Conservation (phyloP, 1,284 basidiomycete species). For the Trichosporon sp. region DNA sequence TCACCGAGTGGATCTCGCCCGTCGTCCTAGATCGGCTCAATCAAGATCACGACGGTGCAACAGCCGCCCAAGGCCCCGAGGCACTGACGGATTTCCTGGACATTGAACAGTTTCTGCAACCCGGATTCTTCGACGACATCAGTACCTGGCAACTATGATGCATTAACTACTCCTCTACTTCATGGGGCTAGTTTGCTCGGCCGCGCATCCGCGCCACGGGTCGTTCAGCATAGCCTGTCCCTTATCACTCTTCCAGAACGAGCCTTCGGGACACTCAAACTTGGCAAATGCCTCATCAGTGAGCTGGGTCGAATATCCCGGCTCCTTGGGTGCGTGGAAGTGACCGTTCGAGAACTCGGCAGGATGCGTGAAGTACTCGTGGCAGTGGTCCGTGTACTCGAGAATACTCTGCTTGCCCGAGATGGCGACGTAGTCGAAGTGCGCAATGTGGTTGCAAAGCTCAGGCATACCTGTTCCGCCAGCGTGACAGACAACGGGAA, state of each 20-base stretch:
- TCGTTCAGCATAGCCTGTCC: slow-evolving; percentile 39
- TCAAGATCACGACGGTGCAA: neutral
- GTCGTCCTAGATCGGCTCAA: neutral
- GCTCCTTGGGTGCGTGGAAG: slow-evolving; percentile 35
- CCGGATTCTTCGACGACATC: slow-evolving; percentile 30
- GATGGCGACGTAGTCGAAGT: slow-evolving; percentile 84
- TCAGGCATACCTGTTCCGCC: slow-evolving; percentile 60
- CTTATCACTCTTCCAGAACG: slow-evolving; percentile 39
- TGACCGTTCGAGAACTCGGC: slow-evolving; percentile 33
- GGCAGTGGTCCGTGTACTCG: slow-evolving; percentile 41
- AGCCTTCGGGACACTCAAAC: slow-evolving; percentile 36
- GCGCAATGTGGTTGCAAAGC: slow-evolving; percentile 55
- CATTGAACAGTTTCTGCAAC: slow-evolving; percentile 32
- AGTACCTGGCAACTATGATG: slow-evolving; percentile 2
- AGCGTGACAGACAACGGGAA: slow-evolving; percentile 87
- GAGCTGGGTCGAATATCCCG: slow-evolving; percentile 38
- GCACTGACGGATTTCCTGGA: slow-evolving; percentile 16
- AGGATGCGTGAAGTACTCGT: slow-evolving; percentile 37
- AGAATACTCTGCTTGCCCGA: slow-evolving; percentile 67
- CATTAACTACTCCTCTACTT: slow-evolving; percentile 23
- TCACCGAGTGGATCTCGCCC: slow-evolving; percentile 31
- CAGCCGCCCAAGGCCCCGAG: neutral
- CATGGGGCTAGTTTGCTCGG: slow-evolving; percentile 37
- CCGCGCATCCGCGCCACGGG: slow-evolving; percentile 36
- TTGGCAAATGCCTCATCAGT: slow-evolving; percentile 36